Base-by-base conservation (phyloP, 2,329 filamentous ascomycete species). In the Fusarium bulbicola region DNA sequence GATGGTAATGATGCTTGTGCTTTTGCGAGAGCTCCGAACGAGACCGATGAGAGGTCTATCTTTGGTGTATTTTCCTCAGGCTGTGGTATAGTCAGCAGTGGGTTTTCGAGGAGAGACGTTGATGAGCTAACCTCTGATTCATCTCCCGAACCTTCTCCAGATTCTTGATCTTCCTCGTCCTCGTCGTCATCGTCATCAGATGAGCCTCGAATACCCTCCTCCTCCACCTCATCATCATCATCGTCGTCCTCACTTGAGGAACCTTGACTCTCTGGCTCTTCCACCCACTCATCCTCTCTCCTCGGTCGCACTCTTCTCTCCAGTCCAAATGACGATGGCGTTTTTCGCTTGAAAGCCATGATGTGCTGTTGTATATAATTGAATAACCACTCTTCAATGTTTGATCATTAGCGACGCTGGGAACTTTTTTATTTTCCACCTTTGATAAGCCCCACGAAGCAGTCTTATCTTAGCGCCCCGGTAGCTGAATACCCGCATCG, bases 21-120 rank as follows among this genome's bases (percentile, higher is more conserved):
- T 85, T 94, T 93, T 73, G 93, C 94, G 45, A 98, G 86, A n/a
- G 93, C 93, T 71, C 95, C 95, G 78, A 98, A 98, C 30, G 95
- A 96, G 73, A 98, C 90, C 68, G 87, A 85, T 14, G 89, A 84
- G 49, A 86, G 82, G 66, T 87, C 85, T 63, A 87, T 80, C 24
- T 81, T 81, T 11, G 83, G 77, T 4, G 72, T 42, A 40, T 81
- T 80, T 32, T 75, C 75, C 30, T 79, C 78, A 2, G 74, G 68
- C 76, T 80, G 34, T 34, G 11, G 8, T 32, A n/a, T 20, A 43
- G 40, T 76, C 45, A 78, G 67, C 15, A 53, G n/a, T 40, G 40
- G 21, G 9, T 32, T 28, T 40, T 12, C 18, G 24, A 7, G 16
- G 8, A n/a, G 3, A 26, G 13, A 14, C 15, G 3, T 8, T 8